These are phyloP conservation scores for Trichosporon sp. DNA, from an alignment of 1,284 basidiomycete genomes.

Conservation along the genomic window DNA sequence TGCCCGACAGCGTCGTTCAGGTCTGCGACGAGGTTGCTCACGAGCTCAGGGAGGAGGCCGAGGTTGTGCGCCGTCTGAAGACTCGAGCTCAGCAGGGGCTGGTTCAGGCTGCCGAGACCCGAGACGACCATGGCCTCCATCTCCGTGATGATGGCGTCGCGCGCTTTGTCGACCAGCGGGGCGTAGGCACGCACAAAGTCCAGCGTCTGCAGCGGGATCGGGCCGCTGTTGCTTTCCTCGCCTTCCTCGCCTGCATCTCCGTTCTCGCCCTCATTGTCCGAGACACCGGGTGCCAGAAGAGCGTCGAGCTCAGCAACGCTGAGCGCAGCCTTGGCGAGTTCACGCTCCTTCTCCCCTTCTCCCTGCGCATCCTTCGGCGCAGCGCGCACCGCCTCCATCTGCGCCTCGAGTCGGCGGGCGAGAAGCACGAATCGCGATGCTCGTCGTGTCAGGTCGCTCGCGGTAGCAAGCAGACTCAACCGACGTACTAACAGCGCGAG, in stretches of 20 bases:
- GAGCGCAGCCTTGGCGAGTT: constrained; percentile 84
- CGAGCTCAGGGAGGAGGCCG: constrained; percentile 76
- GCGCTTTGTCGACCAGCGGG: constrained; percentile 70
- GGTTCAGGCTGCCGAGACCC: constrained; percentile 75
- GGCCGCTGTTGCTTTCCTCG: not conserved
- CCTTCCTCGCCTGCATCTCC: constrained; percentile 14
- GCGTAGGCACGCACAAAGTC: constrained; percentile 70
- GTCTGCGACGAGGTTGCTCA: constrained; percentile 76
- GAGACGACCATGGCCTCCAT: constrained; percentile 85
- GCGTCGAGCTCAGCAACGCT: constrained; percentile 76
- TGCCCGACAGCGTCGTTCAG: constrained; percentile 80
- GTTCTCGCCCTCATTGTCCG: constrained; percentile 6
- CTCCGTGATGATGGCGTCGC: constrained; percentile 69
- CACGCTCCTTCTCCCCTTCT: constrained; percentile 73
- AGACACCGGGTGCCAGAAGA: constrained; percentile 17
- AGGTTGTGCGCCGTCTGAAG: constrained; percentile 95
- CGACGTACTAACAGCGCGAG: constrained; percentile 70
- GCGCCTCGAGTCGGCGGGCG: constrained; percentile 73
- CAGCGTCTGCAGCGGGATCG: constrained; percentile 65
- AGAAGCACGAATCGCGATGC: constrained; percentile 80
- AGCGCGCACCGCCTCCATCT: constrained; percentile 68
- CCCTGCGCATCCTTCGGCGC: constrained; percentile 36
- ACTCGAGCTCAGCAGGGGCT: constrained; percentile 82
- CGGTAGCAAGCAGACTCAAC: constrained; percentile 74
- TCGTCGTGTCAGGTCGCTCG: constrained; percentile 77